These are phyloP conservation scores for Lepidium campestre DNA, from an alignment of 441 rosid species.

Conservation along the genomic window DNA sequence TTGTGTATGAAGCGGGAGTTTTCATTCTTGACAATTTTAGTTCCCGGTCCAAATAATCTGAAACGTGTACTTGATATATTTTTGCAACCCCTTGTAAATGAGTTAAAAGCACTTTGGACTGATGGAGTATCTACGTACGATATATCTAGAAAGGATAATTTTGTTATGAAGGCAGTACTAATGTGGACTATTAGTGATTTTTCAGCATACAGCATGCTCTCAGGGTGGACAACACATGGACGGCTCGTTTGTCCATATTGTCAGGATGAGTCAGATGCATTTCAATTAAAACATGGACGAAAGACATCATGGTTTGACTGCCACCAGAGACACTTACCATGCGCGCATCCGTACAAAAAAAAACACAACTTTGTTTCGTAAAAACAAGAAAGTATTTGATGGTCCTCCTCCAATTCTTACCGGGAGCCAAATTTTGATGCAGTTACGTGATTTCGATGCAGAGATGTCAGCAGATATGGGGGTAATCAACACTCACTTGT, in stretches of 20 bases:
- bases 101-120: neutral
- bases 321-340: too few relatives aligned
- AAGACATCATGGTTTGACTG: too few relatives aligned
- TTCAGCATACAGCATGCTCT: neutral
- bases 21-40: neutral
- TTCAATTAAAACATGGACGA: too few relatives aligned
- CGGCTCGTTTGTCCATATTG: too few relatives aligned
- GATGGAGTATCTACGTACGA: neutral
- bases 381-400: too few relatives aligned
- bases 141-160: neutral
- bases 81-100: neutral
- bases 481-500: neutral
- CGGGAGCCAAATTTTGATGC: too few relatives aligned
- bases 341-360: too few relatives aligned
- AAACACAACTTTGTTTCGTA: too few relatives aligned
- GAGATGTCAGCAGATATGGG: too few relatives aligned
- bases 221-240: neutral
- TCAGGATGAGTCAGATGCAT: too few relatives aligned
- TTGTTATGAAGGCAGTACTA: neutral
- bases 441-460: too few relatives aligned
- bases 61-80: neutral
- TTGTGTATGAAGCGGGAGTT: neutral
- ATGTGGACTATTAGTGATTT: neutral
- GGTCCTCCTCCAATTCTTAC: too few relatives aligned
- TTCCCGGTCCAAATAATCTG: neutral